Evolutionary conservation across 78 protist genomes (phyloP).

Genomic region (Dictyostelium citrinum): DNA sequence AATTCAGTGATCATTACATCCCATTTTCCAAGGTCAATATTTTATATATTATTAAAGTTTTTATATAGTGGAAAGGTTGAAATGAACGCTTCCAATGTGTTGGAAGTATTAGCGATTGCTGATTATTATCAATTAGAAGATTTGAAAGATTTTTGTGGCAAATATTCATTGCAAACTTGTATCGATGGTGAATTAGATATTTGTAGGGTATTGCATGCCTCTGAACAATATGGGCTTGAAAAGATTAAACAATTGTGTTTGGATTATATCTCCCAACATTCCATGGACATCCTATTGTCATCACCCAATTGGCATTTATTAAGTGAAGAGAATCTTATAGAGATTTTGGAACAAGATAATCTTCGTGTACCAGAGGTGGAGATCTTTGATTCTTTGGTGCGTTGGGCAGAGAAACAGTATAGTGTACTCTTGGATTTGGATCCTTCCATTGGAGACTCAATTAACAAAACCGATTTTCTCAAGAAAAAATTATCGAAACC

Average conservation of each 20-base stretch:
- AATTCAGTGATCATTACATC: background rate
- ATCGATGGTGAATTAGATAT: conserved; percentile 65
- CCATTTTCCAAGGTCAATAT: conserved; percentile 42
- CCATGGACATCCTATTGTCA: conserved; percentile 47
- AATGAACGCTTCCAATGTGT: background rate
- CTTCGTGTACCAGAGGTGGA: conserved; percentile 73
- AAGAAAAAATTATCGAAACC: conserved; percentile 39
- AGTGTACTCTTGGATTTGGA: conserved; percentile 1
- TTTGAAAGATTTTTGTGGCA: conserved; percentile 44
- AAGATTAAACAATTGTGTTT: conserved; percentile 37
- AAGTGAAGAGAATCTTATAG: conserved; percentile 27
- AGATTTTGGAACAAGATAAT: conserved; percentile 50
- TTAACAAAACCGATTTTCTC: conserved; percentile 3
- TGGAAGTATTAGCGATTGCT: conserved; percentile 45
- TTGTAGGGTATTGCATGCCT: conserved; percentile 36
- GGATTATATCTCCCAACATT: conserved; percentile 65
- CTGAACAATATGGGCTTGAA: conserved; percentile 46
- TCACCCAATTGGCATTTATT: conserved; percentile 74
- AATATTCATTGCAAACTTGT: conserved; percentile 42
- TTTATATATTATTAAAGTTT: conserved; percentile 12
- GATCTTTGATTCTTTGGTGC: conserved; percentile 36
- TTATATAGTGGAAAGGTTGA: conserved; percentile 41
- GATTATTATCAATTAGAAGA: conserved; percentile 57
- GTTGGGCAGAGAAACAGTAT: conserved; percentile 74
- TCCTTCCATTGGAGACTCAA: background rate